Evolutionary conservation across 306 rosid species (phyloP).

Genomic region (Heteromeles arbutifolia): DNA sequence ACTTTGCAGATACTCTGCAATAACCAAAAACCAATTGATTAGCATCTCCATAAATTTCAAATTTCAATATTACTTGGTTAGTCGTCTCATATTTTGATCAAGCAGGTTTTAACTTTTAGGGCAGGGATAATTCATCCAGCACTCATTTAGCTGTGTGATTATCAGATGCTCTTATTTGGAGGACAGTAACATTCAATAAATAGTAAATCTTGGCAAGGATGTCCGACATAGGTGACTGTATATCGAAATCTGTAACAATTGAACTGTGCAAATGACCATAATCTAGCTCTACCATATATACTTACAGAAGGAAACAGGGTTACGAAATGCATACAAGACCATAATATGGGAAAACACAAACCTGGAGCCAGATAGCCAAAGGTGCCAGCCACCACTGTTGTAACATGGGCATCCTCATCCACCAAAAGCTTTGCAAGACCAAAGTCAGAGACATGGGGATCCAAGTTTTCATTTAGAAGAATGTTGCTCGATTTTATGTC

Average conservation of each 20-base stretch:
- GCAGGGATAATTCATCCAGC: neutral
- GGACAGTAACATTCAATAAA: too few species aligned
- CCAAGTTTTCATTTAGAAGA: conserved; percentile 80
- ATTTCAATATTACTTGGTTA: neutral
- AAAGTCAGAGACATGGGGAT: conserved; percentile 82
- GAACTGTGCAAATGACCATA: neutral
- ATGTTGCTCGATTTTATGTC: conserved; percentile 94
- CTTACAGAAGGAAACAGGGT: neutral
- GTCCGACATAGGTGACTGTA: neutral
- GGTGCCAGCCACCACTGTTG: conserved; percentile 97
- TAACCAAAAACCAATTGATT: neutral
- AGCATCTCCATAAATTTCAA: neutral
- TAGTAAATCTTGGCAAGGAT: neutral
- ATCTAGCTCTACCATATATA: neutral
- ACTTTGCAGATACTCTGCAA: conserved; percentile 82
- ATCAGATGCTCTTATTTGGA: too few species aligned
- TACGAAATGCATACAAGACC: neutral
- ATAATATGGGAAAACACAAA: conserved; percentile 18
- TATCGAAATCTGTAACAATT: neutral
- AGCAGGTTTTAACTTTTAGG: neutral
- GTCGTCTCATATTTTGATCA: neutral
- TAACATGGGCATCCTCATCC: conserved; percentile 89
- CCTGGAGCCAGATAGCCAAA: conserved; percentile 98
- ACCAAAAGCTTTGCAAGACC: conserved; percentile 94
- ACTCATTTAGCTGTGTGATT: neutral